Conservation (phyloP, 2,329 filamentous ascomycete genomes). For the Rachicladosporium sp. region DNA sequence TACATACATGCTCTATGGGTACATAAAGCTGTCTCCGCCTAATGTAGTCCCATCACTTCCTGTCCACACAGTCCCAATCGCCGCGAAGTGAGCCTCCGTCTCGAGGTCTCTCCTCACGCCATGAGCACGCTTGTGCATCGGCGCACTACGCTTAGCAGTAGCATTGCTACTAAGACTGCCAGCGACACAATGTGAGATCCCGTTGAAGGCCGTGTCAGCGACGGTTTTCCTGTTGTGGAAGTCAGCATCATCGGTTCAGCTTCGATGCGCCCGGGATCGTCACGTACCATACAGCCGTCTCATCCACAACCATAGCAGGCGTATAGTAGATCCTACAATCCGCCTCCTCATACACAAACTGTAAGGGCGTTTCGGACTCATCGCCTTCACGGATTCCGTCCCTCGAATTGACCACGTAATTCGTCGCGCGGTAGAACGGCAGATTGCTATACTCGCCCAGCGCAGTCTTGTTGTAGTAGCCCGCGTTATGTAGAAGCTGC, state of each 20-base stretch:
- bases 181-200: conserved; percentile 20
- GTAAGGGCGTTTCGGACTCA: conserved; percentile 32
- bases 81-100: conserved; percentile 8
- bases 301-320: conserved; percentile 35
- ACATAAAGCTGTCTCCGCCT: conserved; percentile 11
- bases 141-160: conserved; percentile 1
- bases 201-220: conserved; percentile 21
- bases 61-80: conserved; percentile 14
- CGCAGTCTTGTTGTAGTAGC: conserved; percentile 18
- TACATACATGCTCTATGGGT: conserved; percentile 4
- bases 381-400: conserved; percentile 22
- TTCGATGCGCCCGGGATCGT: no score
- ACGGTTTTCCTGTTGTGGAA: conserved; percentile 19
- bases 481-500: conserved; percentile 12
- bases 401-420: conserved; percentile 17
- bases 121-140: conserved; percentile 6
- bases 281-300: conserved; percentile 32
- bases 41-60: conserved; percentile 9
- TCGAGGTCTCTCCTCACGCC: conserved; percentile 13
- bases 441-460: conserved; percentile 19
- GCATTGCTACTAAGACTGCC: conserved; percentile 12
- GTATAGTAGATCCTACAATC: conserved; percentile 44
- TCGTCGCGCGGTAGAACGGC: conserved; percentile 12
- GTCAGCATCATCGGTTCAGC: no score
- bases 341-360: conserved; percentile 36